Evolutionary conservation across 805 yeast species (phyloP), one percentile per base, ranked within the genome.

Genomic region (Ogataea nitratoaversa): DNA sequence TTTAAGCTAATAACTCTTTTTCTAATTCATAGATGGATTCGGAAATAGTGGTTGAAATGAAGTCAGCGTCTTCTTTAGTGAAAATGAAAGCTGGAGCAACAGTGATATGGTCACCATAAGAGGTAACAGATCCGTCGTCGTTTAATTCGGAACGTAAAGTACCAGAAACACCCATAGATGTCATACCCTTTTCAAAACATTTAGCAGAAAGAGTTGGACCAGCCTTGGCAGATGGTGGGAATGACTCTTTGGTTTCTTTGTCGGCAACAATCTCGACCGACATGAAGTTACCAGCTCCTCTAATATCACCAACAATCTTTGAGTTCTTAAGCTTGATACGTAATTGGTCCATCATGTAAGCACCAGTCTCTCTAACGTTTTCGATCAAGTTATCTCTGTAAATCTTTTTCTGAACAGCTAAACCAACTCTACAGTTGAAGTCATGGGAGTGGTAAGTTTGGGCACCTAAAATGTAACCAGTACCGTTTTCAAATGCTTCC

Each of bases 201-300:
- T 49, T 51, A 22, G 59, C 49, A 33, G 53, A 45, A 19, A 64
- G 53, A 51, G 45, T 60, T 53, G 62, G 58, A 25, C 70, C 74
- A 30, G 71, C 58, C 34, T 62, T 59, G 31, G 62, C 41, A 14
- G 54, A 52, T 31, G 63, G 56, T 25, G 62, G 67, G 44, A 75
- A 74, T 11, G 71, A 63, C 54, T 73, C 74, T 50, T 75, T 77
- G 16, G 82, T 71, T 14, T 52, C 57, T 46, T 67, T 72, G 52
- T 78, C 69, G 51, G 74, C 68, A 43, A 77, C 82, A 37, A 76
- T 64, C 57, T 79, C 84, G 34, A 79, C 51, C 4, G 78, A 65
- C 71, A 80, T 67, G 60, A 79, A 79, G 30, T 76, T 73, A 45
- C 84, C 84, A 42, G 75, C 63, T 40, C 85, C 85, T 59, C 85